A percentile compares a stretch with the other conserved stretches of the same genome.
phyloP scores from a whole-genome alignment of 306 rosid genomes.

The Dalbergia cultrata region DNA sequence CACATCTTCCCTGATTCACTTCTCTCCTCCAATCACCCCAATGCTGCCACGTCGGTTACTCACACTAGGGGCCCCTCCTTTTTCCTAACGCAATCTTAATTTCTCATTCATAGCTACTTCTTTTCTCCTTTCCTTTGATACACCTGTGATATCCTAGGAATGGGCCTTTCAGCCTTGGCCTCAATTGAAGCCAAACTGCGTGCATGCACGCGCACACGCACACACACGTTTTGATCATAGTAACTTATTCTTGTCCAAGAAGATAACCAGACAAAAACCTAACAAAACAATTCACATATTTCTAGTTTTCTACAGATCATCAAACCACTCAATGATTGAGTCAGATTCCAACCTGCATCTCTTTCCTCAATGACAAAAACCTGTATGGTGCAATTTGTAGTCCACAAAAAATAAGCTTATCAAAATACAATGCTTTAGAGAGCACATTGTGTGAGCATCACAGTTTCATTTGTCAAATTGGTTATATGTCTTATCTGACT shows the following conservation, averaged over 20 bases:
- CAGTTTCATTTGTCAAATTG: slow-evolving; percentile 27
- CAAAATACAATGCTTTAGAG: neutral
- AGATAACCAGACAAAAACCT: neutral
- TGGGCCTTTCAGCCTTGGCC: no score
- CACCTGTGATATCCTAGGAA: no score
- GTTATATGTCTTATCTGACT: slow-evolving; percentile 4
- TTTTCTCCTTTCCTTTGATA: no score
- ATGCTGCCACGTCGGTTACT: no score
- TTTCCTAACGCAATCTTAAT: no score
- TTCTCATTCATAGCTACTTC: no score
- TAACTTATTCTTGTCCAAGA: neutral
- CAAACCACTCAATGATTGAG: neutral
- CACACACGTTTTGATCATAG: slow-evolving; percentile 16
- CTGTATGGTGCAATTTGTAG: neutral
- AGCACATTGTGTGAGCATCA: slow-evolving; percentile 12
- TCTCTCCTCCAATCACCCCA: no score
- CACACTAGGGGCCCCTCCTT: no score
- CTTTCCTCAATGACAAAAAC: neutral
- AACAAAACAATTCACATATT: neutral
- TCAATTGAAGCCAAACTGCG: no score
- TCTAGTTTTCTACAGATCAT: slow-evolving; percentile 10
- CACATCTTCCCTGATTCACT: no score
- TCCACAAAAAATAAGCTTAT: slow-evolving; percentile 23
- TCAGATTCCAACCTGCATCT: slow-evolving; percentile 6
- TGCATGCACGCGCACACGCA: no score